These are phyloP conservation scores for Nicotiana sylvestris DNA, from an alignment of 257 asterid genomes.

Conservation along the genomic window DNA sequence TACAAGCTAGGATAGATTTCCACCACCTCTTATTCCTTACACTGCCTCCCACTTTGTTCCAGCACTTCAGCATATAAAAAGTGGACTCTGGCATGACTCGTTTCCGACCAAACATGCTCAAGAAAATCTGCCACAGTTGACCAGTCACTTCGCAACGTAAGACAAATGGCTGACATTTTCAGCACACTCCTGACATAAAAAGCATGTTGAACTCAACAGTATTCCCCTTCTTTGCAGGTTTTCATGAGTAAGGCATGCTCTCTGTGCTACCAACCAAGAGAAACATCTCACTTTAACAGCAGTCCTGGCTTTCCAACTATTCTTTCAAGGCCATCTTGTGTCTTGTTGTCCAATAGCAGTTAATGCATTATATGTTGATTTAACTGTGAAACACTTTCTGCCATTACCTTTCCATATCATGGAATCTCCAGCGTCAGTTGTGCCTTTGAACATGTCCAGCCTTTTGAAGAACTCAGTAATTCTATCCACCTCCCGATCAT, in stretches of 20 bases:
- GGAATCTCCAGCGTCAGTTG: not conserved
- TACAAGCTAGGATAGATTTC: not conserved
- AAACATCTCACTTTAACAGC: not conserved
- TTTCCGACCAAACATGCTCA: not conserved
- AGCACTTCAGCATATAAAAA: not conserved
- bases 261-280: not conserved
- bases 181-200: not conserved
- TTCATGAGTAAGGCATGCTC: not conserved
- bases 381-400: not conserved
- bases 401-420: not conserved
- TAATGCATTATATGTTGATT: not conserved
- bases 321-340: not conserved
- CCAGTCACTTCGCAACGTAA: not conserved
- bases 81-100: not conserved
- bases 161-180: not conserved
- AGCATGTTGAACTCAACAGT: not conserved
- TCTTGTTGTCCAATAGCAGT: not conserved
- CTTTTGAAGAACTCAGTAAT: not conserved
- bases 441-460: not conserved
- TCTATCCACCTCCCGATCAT: not conserved
- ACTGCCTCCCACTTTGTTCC: not conserved
- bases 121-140: not conserved
- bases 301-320: not conserved
- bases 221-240: slow-evolving; percentile 4
- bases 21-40: not conserved